Evolutionary conservation across 1,284 basidiomycete genomes (phyloP), one percentile per base, ranked within the genome.

Genomic region (Agaricales sp.): DNA sequence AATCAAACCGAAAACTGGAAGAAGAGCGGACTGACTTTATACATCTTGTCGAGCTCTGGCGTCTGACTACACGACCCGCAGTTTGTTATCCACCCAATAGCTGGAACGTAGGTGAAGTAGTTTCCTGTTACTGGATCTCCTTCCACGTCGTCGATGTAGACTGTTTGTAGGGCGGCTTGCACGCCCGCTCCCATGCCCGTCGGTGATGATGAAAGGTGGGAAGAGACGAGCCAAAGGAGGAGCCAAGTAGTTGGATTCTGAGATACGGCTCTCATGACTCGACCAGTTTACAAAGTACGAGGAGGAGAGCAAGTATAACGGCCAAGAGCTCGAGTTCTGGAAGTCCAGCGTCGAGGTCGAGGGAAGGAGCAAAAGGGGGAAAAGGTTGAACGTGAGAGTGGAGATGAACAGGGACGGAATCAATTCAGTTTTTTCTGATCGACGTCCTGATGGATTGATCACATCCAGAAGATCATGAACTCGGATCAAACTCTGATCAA

Each of bases 61-160:
- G 8, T n/a, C 30, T 35, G 30, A 8, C 11, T n/a, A 35, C 30
- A 35, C 8, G 11, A 11, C n/a, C n/a, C 30, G 30, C 30, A 35
- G n/a, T 35, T 35, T n/a, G n/a, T n/a, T 8, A n/a, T 35, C 30
- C 30, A 35, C 11, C 30, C 30, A 11, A 8, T 8, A n/a, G n/a
- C 11, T n/a, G 30, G 30, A 35, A 35, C 30, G n/a, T 35, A 41
- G 37, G 50, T 41, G 26, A 30, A 39, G 16, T 51, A 45, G 43
- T 54, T 22, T 35, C 41, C 30, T n/a, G n/a, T 39, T 39, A 18
- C 21, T 8, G 18, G 14, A 13, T 14, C 35, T 16, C 21, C 13
- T n/a, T 49, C 20, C 23, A 21, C 6, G 14, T 13, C 39, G 16
- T 22, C 41, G 39, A 23, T 35, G 47, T 12, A 24, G 21, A 30